Conservation (phyloP, 306 rosid species). For the Canavalia gladiata region DNA sequence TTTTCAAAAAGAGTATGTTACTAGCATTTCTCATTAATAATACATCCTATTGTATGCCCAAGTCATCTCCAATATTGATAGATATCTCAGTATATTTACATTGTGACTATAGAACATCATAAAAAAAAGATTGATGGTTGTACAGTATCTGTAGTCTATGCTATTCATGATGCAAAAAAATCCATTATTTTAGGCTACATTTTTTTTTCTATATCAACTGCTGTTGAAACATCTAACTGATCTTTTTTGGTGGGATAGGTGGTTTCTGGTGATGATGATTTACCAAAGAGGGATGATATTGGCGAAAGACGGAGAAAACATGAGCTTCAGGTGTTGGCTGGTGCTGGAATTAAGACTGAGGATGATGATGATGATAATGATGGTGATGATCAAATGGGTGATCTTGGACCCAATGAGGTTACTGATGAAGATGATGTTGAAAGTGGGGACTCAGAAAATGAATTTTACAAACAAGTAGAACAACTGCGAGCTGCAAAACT, state of each 20-base stretch:
- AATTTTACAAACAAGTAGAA: constrained; percentile 68
- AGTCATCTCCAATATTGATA: not conserved
- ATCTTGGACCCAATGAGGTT: constrained; percentile 49
- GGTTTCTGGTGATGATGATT: constrained; percentile 91
- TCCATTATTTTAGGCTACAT: constrained; percentile 2
- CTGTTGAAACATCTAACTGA: constrained; percentile 24
- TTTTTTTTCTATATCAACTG: constrained; percentile 26
- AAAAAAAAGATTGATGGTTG: constrained; percentile 22
- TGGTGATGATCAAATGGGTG: constrained; percentile 51
- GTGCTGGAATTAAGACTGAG: constrained; percentile 69
- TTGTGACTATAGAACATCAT: constrained; percentile 4
- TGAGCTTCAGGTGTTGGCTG: constrained; percentile 73
- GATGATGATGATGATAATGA: constrained; percentile 55
- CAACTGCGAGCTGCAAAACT: constrained; percentile 65
- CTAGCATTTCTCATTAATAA: not conserved
- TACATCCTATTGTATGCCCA: not conserved
- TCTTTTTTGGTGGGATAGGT: constrained; percentile 58
- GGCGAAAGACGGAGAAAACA: constrained; percentile 78
- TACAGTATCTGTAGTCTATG: constrained; percentile 15
- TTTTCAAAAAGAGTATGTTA: too few relatives aligned
- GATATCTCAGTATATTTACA: constrained; percentile 27
- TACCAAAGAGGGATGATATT: constrained; percentile 81
- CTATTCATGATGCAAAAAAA: constrained; percentile 18
- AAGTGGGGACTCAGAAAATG: constrained; percentile 74
- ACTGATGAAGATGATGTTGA: constrained; percentile 58